phyloP scores from a whole-genome alignment of 2,329 filamentous ascomycete species.

The Lecanosticta acicola region DNA sequence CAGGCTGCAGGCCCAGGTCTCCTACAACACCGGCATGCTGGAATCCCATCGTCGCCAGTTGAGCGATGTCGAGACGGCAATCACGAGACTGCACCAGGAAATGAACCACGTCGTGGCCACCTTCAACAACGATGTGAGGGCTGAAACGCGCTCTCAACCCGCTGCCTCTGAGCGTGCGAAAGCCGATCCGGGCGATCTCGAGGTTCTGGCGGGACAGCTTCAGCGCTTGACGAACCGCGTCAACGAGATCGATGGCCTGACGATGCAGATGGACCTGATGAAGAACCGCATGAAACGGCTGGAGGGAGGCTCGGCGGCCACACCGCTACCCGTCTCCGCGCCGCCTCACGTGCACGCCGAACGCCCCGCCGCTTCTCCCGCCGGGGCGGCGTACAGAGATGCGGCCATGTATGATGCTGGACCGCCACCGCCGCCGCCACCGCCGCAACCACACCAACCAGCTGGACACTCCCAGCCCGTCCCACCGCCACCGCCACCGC shows the following conservation, averaged over 20 bases:
- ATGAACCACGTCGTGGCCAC: constrained; percentile 32
- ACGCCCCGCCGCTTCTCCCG: background rate
- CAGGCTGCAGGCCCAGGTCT: constrained; percentile 45
- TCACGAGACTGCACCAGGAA: constrained; percentile 38
- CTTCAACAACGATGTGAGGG: constrained; percentile 34
- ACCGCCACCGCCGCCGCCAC: constrained; percentile 4
- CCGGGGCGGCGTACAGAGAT: constrained; percentile 5
- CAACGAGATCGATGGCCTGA: constrained; percentile 44
- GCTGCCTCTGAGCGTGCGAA: constrained; percentile 14
- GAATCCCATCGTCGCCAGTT: constrained; percentile 39
- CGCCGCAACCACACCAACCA: constrained; percentile 8
- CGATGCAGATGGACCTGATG: constrained; percentile 45
- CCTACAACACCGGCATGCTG: constrained; percentile 41
- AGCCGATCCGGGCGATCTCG: constrained; percentile 35
- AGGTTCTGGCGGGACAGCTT: constrained; percentile 40
- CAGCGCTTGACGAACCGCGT: constrained; percentile 38
- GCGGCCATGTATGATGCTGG: constrained; percentile 5
- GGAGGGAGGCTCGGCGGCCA: constrained; percentile 19
- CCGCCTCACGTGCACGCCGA: constrained; percentile 3
- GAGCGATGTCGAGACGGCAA: constrained; percentile 37
- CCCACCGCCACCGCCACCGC: constrained; percentile 2
- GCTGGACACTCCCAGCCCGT: background rate
- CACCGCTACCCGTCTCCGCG: constrained; percentile 8
- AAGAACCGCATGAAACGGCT: constrained; percentile 41
- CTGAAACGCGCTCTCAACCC: constrained; percentile 32